Conservation (phyloP, 805 yeast genomes). For the Candida ulmi region DNA sequence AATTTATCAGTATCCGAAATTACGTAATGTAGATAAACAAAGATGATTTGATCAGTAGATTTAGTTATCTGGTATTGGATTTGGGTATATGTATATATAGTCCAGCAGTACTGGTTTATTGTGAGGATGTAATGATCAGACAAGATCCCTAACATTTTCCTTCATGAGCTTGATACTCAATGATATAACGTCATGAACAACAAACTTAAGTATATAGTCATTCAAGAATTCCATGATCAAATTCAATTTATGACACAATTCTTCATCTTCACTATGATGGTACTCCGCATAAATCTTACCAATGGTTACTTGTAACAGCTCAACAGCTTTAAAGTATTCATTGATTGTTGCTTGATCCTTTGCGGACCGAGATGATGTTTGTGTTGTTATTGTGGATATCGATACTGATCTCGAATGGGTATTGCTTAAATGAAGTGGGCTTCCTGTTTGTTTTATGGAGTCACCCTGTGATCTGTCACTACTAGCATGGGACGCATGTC, state of each 20-base stretch:
- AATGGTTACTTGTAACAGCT: constrained; percentile 5
- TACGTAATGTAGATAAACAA: too few relatives aligned
- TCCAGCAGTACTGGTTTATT: too few relatives aligned
- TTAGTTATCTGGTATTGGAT: too few relatives aligned
- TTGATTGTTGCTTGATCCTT: constrained; percentile 9
- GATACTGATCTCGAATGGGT: constrained; percentile 2
- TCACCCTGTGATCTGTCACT: too few relatives aligned
- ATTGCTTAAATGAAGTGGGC: too few relatives aligned
- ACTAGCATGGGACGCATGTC: too few relatives aligned
- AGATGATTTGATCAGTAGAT: too few relatives aligned
- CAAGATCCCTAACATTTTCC: not conserved
- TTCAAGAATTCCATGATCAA: constrained; percentile 5
- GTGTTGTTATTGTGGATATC: constrained; percentile 1
- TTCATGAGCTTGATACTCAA: constrained; percentile 1
- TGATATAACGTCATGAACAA: constrained; percentile 3
- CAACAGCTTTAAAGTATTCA: constrained; percentile 7
- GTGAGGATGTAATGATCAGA: too few relatives aligned
- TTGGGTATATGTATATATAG: too few relatives aligned
- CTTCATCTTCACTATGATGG: constrained; percentile 1
- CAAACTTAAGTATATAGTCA: constrained; percentile 8
- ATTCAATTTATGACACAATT: constrained; percentile 1
- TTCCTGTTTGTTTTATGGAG: too few relatives aligned
- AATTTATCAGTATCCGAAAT: too few relatives aligned
- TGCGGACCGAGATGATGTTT: constrained; percentile 6
- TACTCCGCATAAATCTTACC: constrained; percentile 3